A percentile compares a stretch with the other conserved stretches of the same genome.
Evolutionary conservation across 73 alveolate genomes (phyloP).

Genomic region (Paramecium caudatum): DNA sequence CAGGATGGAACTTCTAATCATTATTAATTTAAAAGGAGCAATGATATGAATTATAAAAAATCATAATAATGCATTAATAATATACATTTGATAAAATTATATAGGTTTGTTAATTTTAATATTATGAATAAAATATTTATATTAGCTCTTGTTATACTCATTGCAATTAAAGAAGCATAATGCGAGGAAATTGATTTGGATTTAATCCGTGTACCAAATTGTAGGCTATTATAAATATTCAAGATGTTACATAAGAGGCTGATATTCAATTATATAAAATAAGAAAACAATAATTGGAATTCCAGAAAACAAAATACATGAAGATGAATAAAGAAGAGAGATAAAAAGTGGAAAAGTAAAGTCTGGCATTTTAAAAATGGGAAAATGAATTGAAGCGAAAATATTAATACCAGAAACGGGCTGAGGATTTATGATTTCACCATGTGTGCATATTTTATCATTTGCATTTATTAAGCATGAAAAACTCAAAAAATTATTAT

Average conservation of each 20-base stretch:
- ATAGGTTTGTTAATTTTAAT: too few species aligned
- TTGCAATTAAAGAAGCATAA: too few species aligned
- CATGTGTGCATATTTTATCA: too few species aligned
- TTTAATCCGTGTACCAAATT: constrained; percentile 19
- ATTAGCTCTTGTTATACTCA: too few species aligned
- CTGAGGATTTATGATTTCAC: constrained; percentile 39
- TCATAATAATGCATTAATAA: too few species aligned
- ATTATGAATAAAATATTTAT: too few species aligned
- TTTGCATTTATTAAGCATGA: too few species aligned
- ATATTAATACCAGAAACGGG: not conserved
- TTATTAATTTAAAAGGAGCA: too few species aligned
- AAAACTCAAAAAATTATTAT: too few species aligned
- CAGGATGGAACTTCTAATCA: too few species aligned
- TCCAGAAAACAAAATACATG: constrained; percentile 12
- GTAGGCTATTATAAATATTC: not conserved
- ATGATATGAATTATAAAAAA: too few species aligned
- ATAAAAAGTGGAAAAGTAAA: not conserved
- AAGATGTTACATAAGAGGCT: constrained; percentile 4
- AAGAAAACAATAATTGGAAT: not conserved
- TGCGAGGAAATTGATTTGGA: constrained; percentile 22
- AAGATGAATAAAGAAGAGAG: constrained; percentile 37
- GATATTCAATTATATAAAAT: constrained; percentile 8
- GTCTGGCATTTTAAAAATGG: constrained; percentile 13
- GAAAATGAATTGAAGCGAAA: constrained; percentile 3
- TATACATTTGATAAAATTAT: too few species aligned